These are phyloP conservation scores for Kodamaea sagamina DNA, from an alignment of 805 yeast genomes.

Conservation along the genomic window DNA sequence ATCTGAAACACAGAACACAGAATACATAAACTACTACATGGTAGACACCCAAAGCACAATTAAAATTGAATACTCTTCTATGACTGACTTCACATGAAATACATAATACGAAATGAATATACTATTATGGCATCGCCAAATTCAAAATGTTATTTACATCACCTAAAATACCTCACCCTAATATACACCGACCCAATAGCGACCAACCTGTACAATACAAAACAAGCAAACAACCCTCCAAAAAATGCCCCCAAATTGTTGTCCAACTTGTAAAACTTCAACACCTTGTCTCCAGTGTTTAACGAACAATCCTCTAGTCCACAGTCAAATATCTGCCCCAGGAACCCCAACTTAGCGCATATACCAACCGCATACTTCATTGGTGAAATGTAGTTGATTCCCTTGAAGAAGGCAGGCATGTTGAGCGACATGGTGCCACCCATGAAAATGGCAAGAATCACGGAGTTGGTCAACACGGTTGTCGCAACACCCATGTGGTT, in stretches of 20 bases:
- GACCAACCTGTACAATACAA: slow-evolving; percentile 43
- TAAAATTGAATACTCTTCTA: too few species aligned
- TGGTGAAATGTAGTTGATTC: slow-evolving; percentile 27
- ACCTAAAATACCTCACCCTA: slow-evolving; percentile 15
- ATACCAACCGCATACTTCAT: slow-evolving; percentile 28
- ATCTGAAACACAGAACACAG: too few species aligned
- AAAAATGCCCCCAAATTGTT: slow-evolving; percentile 39
- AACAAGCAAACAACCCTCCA: slow-evolving; percentile 40
- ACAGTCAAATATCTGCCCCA: slow-evolving; percentile 22
- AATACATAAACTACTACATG: too few species aligned
- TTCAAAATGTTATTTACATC: background rate
- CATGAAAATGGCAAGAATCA: slow-evolving; percentile 29
- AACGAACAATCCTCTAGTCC: slow-evolving; percentile 46
- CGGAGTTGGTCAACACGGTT: slow-evolving; percentile 21
- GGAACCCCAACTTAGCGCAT: slow-evolving; percentile 23
- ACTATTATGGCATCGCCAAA: too few species aligned
- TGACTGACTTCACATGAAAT: too few species aligned
- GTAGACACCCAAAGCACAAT: too few species aligned
- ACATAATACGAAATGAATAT: too few species aligned
- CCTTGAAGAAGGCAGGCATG: slow-evolving; percentile 28
- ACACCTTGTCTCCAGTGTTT: slow-evolving; percentile 55
- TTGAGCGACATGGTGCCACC: slow-evolving; percentile 34
- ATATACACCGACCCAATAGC: slow-evolving; percentile 26
- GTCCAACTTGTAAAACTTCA: slow-evolving; percentile 50
- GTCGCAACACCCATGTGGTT: slow-evolving; percentile 29